Evolutionary conservation across 129 eudicot genomes (phyloP).

Genomic region (Lonicera japonica): DNA sequence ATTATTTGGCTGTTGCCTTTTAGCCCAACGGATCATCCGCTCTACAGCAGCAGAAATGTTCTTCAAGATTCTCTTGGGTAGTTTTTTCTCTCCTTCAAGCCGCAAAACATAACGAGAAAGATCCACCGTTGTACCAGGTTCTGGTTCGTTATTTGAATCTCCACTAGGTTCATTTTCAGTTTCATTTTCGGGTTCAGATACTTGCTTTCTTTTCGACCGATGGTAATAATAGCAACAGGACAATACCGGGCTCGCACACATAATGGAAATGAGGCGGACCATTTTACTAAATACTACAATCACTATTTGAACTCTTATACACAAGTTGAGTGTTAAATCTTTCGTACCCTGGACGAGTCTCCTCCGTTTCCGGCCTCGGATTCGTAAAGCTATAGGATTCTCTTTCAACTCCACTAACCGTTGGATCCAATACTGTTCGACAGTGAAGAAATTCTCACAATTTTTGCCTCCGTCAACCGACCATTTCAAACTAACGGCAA

Average conservation of each 20-base stretch:
- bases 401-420: conserved; percentile 21
- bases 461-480: background rate
- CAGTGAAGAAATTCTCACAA: background rate
- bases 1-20: conserved; percentile 10
- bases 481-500: conserved; percentile 4
- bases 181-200: background rate
- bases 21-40: conserved; percentile 9
- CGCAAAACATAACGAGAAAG: conserved; percentile 20
- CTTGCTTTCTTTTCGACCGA: background rate
- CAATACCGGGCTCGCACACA: too few relatives aligned
- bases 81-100: conserved; percentile 20
- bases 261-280: background rate
- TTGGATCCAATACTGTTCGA: conserved; percentile 23
- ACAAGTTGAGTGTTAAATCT: background rate
- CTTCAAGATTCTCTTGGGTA: conserved; percentile 4
- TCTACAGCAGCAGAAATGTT: conserved; percentile 4
- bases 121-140: background rate
- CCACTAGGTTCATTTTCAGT: background rate
- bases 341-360: background rate
- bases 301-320: conserved; percentile 16
- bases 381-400: background rate
- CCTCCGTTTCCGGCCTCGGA: background rate
- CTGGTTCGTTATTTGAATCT: background rate
- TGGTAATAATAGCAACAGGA: background rate
- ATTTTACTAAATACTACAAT: background rate